phyloP scores from a whole-genome alignment of 2,329 filamentous ascomycete species.

The Ophiostoma perfectum region DNA sequence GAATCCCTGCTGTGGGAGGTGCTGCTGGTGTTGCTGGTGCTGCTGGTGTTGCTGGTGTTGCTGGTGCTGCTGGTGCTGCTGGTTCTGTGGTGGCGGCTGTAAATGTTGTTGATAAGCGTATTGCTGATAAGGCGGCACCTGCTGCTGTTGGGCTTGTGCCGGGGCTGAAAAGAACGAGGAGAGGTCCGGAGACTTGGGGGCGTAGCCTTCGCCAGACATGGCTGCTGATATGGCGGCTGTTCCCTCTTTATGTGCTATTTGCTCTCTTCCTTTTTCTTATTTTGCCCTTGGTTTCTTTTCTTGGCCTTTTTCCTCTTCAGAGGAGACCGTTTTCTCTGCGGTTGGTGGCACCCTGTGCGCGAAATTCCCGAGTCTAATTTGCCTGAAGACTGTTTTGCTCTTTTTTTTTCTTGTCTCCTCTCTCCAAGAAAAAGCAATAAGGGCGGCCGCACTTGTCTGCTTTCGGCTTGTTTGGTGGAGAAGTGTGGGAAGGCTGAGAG shows the following conservation, averaged over 20 bases:
- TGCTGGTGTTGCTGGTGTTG: constrained; percentile 16
- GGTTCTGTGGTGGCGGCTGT: constrained; percentile 25
- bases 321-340: not conserved
- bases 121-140: constrained; percentile 30
- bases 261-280: not conserved
- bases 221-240: constrained; percentile 21
- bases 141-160: constrained; percentile 29
- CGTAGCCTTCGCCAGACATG: constrained; percentile 51
- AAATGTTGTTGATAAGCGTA: constrained; percentile 22
- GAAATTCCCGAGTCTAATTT: constrained; percentile 18
- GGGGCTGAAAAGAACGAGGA: constrained; percentile 48
- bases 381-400: not conserved
- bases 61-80: constrained; percentile 8
- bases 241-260: not conserved
- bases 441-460: constrained; percentile 14
- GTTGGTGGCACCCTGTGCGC: constrained; percentile 10
- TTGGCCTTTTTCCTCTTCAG: constrained; percentile 9
- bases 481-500: constrained; percentile 10
- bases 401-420: not conserved
- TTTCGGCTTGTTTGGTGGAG: constrained; percentile 19
- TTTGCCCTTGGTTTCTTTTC: constrained; percentile 11
- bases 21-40: constrained; percentile 7
- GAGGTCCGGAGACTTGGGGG: constrained; percentile 55
- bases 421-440: not conserved
- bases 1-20: constrained; percentile 17